phyloP scores from a whole-genome alignment of 352 stramenopile species.

The Globisporangium barbulae region DNA sequence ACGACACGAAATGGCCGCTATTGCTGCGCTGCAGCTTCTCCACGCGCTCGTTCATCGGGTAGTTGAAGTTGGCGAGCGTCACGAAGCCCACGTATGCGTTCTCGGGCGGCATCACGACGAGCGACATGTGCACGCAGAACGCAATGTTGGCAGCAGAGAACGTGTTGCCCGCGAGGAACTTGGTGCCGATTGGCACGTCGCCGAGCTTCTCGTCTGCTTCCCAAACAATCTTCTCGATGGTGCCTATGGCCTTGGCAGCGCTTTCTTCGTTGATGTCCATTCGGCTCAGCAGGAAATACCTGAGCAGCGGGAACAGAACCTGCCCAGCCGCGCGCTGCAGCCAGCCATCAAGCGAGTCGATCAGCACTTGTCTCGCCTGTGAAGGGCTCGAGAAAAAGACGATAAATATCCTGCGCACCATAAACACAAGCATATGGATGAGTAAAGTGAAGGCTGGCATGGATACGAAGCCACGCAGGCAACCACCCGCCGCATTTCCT shows the following conservation, averaged over 20 bases:
- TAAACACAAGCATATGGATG: background rate
- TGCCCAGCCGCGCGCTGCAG: constrained; percentile 15
- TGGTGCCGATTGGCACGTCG: constrained; percentile 28
- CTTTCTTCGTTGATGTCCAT: constrained; percentile 30
- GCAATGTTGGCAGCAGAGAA: constrained; percentile 48
- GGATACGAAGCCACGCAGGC: background rate
- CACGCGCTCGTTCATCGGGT: constrained; percentile 21
- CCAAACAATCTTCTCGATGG: constrained; percentile 23
- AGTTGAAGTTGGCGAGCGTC: constrained; percentile 16
- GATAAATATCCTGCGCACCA: constrained; percentile 25
- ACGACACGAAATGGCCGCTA: constrained; percentile 28
- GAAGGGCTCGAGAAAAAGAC: constrained; percentile 22
- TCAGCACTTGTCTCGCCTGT: constrained; percentile 14
- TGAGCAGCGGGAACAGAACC: constrained; percentile 24
- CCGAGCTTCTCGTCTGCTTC: constrained; percentile 27
- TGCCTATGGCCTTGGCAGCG: constrained; percentile 18
- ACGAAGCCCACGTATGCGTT: constrained; percentile 32
- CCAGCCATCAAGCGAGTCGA: constrained; percentile 13
- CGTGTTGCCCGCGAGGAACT: constrained; percentile 30
- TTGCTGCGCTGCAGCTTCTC: constrained; percentile 31
- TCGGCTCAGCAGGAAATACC: constrained; percentile 17
- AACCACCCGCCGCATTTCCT: constrained; percentile 19
- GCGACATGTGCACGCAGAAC: constrained; percentile 39
- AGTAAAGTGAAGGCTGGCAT: background rate
- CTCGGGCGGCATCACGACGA: constrained; percentile 32